Base-by-base conservation (phyloP, 352 stramenopile genomes). In the Globisporangium radiosum region DNA sequence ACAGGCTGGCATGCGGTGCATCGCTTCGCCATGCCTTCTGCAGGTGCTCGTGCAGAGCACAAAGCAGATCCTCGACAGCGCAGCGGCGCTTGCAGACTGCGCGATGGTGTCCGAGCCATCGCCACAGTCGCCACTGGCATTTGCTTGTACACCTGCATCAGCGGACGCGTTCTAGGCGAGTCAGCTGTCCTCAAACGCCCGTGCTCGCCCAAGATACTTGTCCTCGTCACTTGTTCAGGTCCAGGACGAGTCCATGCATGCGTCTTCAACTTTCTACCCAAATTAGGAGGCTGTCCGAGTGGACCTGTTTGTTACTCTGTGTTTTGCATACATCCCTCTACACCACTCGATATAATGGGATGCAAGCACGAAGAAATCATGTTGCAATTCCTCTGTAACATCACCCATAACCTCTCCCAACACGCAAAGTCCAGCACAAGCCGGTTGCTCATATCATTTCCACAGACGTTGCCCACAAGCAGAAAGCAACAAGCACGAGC, bases 1-100 rank as follows among this genome's bases (percentile, higher is more conserved):
- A 47, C 13, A 33, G 25, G 25, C 25, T 33, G 25, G 25, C 25
- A 33, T 33, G 25, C 25, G 25, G 25, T 33, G 25, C 25, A 33
- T 33, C 25, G 25, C 25, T 3, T 33, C 25, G 25, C 25, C 25
- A 33, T 33, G 25, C 3, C 25, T 33, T 33, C 25, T 33, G 43
- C 38, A 76, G 67, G 59, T 62, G 45, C 60, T 85, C 4, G 52
- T 73, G 36, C 68, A 70, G 55, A 78, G 64, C 49, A 81, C 75
- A 5, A 81, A 78, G 60, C 62, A 71, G 33, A 61, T 81, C 13
- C 60, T 85, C 9, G 72, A 80, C 25, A 37, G 39, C 3, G 54
- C 65, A 0, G 42, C 57, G 7, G 40, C 44, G 9, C 53, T 65
- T n/a, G 42, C 49, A 7, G 45, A 60, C n/a, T 56, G 49, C 11